Evolutionary conservation across 108 stramenopile genomes (phyloP), one percentile per base, ranked within the genome.

Genomic region (Discostella pseudostelligera): DNA sequence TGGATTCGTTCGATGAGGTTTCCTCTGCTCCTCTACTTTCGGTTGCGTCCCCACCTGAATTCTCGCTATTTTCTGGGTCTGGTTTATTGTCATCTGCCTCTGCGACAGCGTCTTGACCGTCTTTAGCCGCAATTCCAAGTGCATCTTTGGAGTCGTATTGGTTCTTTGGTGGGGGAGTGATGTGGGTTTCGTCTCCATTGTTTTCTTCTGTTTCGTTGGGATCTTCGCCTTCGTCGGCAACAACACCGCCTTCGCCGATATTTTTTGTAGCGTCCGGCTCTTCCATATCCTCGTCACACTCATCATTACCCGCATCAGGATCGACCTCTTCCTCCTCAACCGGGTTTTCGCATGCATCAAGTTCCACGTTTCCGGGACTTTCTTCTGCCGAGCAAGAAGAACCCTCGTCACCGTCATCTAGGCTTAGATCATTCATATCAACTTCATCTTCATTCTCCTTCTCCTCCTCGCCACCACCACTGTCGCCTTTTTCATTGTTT

Each of bases 61-160:
- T 70, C 13, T 16, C 74, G 24, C 26, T 58, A 5, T 81, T 76
- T 26, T 81, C 69, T 19, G 35, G 22, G n/a, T 72, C 69, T 51
- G 59, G 39, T 14, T 50, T 60, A 37, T 74, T 67, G 22, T 68
- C 78, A 32, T 71, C 46, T 21, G 65, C 64, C 29, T 80, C 79
- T 35, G 74, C 62, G 28, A 74, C 67, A 37, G 56, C 46, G 59
- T 87, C 88, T 29, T 70, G 62, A 13, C 88, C 88, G 67, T 86
- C 74, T 14, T 64, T 56, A 12, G 84, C 80, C 26, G 75, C 72
- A 26, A 83, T 76, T 13, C 82, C 86, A 54, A 72, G 78, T 9
- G 60, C 69, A 20, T 90, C 76, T 13, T 69, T 69, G 28, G 67
- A 57, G 13, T 76, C 68, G 56, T 59, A 56, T 35, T 69, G 46